A percentile compares a stretch with the other conserved stretches of the same genome.
Evolutionary conservation across 2,329 filamentous ascomycete genomes (phyloP).

Genomic region (Dothidotthia symphoricarpi): DNA sequence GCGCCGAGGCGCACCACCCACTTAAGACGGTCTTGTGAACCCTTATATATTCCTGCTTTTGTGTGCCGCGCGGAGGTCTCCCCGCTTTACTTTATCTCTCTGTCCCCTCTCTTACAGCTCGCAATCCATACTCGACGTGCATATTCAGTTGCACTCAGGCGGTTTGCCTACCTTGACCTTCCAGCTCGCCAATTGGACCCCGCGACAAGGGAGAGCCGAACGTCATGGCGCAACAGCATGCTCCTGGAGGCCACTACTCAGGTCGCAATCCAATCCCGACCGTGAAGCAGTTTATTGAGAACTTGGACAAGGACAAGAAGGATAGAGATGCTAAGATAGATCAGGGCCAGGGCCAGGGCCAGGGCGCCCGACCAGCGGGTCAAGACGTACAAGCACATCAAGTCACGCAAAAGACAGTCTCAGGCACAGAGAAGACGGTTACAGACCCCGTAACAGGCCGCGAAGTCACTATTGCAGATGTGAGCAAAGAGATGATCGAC

Average conservation of each 20-base stretch:
- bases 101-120: constrained; percentile 2
- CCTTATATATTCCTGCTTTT: constrained; percentile 19
- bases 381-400: constrained; percentile 49
- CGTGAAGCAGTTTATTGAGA: constrained; percentile 77
- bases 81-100: constrained; percentile 3
- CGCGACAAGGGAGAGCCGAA: constrained; percentile 6
- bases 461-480: constrained; percentile 82
- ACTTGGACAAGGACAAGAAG: constrained; percentile 75
- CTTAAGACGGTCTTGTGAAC: too few species aligned
- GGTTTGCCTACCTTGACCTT: constrained; percentile 3
- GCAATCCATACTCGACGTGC: constrained; percentile 4
- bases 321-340: constrained; percentile 72
- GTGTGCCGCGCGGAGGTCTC: constrained; percentile 7
- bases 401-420: constrained; percentile 46
- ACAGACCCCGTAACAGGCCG: constrained; percentile 87
- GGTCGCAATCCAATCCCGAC: constrained; percentile 82
- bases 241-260: constrained; percentile 71
- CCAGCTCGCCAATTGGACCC: constrained; percentile 1
- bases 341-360: constrained; percentile 47
- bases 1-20: constrained; percentile 1
- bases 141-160: constrained; percentile 11
- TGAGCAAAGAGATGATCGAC: constrained; percentile 67
- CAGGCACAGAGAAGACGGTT: constrained; percentile 58
- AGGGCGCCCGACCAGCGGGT: constrained; percentile 25
- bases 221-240: constrained; percentile 47